phyloP scores from a whole-genome alignment of 805 yeast genomes.

The Wickerhamomyces tratensis region DNA sequence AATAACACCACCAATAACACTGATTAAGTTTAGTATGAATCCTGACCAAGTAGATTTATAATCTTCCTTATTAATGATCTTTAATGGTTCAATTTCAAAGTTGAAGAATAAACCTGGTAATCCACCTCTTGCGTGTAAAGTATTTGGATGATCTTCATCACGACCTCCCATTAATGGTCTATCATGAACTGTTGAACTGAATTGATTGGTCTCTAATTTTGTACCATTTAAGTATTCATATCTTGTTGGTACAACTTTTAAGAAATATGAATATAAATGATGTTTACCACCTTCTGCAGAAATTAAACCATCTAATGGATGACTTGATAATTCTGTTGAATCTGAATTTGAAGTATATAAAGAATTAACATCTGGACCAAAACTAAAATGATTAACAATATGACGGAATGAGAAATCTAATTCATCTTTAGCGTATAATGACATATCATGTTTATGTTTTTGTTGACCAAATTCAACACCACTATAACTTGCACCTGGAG shows the following conservation, averaged over 20 bases:
- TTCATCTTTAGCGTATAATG: constrained; percentile 49
- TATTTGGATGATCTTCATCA: constrained; percentile 86
- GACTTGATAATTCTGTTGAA: constrained; percentile 34
- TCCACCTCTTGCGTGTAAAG: constrained; percentile 77
- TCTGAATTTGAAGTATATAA: constrained; percentile 11
- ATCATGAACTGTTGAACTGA: constrained; percentile 80
- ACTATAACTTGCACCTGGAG: constrained; percentile 80
- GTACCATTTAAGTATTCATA: constrained; percentile 55
- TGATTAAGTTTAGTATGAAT: constrained; percentile 70
- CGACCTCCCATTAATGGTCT: constrained; percentile 80
- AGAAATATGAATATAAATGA: constrained; percentile 65
- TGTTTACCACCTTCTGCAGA: constrained; percentile 36
- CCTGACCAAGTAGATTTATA: constrained; percentile 68
- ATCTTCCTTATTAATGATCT: constrained; percentile 76
- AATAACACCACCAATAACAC: constrained; percentile 88
- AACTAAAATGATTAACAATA: constrained; percentile 67
- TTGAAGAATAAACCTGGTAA: constrained; percentile 81
- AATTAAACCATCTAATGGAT: constrained; percentile 55
- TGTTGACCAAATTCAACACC: constrained; percentile 22
- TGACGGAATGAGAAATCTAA: constrained; percentile 70
- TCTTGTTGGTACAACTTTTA: constrained; percentile 86
- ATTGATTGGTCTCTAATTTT: constrained; percentile 74
- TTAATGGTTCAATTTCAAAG: constrained; percentile 89
- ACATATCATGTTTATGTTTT: constrained; percentile 77
- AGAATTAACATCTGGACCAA: constrained; percentile 52